phyloP scores from a whole-genome alignment of 305 asterid genomes.

The Fraxinus platypoda region DNA sequence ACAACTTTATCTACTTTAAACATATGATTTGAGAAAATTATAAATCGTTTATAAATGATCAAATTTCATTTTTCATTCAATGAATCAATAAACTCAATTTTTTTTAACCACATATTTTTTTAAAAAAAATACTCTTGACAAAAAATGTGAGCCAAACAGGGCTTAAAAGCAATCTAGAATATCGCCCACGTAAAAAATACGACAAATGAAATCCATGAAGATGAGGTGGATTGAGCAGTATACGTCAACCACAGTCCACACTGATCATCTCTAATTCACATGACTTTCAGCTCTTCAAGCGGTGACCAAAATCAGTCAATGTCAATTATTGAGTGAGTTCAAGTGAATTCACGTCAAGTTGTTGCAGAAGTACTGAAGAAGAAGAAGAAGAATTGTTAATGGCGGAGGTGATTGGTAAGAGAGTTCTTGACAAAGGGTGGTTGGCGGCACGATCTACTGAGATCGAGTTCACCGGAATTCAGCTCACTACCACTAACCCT shows the following conservation, averaged over 20 bases:
- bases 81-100: neutral
- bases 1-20: neutral
- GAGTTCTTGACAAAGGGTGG: slow-evolving; percentile 71
- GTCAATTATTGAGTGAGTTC: neutral
- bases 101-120: no score
- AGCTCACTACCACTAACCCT: slow-evolving; percentile 80
- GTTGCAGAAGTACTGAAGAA: neutral
- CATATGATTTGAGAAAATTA: neutral
- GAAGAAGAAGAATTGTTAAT: slow-evolving; percentile 13
- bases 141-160: no score
- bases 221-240: neutral
- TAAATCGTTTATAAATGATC: no score
- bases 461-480: slow-evolving; percentile 64
- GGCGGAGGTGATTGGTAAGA: slow-evolving; percentile 65
- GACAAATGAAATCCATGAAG: neutral
- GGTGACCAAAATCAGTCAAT: neutral
- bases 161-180: neutral
- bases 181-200: neutral
- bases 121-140: no score
- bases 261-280: neutral
- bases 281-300: neutral
- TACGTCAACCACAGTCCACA: neutral
- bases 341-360: neutral
- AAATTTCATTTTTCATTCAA: no score
- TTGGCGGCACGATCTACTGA: slow-evolving; percentile 88